Evolutionary conservation across 208 protist genomes (phyloP), one percentile per base, ranked within the genome.

Genomic region (Leishmania turanica): DNA sequence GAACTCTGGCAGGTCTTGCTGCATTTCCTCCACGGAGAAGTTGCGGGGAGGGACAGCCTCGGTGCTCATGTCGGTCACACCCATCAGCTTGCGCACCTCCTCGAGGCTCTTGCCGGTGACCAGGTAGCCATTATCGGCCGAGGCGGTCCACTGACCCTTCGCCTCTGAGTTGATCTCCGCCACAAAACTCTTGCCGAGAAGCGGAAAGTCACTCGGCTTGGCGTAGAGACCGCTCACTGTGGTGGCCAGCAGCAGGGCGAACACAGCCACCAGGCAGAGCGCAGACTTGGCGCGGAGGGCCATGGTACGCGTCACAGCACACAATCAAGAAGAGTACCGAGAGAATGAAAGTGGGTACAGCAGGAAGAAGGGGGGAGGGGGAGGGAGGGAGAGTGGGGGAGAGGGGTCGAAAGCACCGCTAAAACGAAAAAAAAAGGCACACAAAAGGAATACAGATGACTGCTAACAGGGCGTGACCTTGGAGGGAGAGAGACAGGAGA

Each of bases 131-230:
- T 93, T 91, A 19, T 87, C 84, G 19, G 82, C 81, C 2, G 88
- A 88, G 45, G 89, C 87, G 54, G 80, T 85, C 92, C 92, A 95
- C 71, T 88, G 78, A 15, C 92, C 92, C 3, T 89, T 87, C 51
- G 83, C 82, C 71, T 89, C 85, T 2, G 62, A 19, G 74, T 94
- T 91, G 77, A 91, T 80, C 47, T 80, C 79, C 6, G 76, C 34
- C 27, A 90, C 76, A 70, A 91, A 89, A 11, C 75, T 53, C 7
- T 82, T 51, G 34, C 80, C 53, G 34, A 93, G 78, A 27, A 90
- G 53, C 9, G 86, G 86, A 0, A 7, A 47, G 47, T 66, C 9
- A 4, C 64, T 70, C 13, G 77, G 77, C n/a, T 75, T 64, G 8
- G 51, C 80, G 77, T 88, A 68, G 24, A 93, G 66, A 24, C 74